These are phyloP conservation scores for Vachellia collinsii DNA, from an alignment of 306 rosid species.

Conservation along the genomic window DNA sequence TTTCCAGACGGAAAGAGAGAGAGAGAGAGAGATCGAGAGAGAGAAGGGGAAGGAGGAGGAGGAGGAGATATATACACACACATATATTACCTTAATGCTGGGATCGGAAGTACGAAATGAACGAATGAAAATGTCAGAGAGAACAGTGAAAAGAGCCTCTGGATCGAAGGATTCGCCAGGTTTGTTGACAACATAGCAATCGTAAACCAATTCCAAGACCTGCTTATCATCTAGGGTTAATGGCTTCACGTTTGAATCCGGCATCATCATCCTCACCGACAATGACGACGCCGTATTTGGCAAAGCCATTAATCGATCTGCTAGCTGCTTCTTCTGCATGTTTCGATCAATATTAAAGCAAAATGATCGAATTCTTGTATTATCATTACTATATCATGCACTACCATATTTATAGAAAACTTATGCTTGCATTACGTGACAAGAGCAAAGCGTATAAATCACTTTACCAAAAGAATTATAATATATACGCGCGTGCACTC, in stretches of 20 bases:
- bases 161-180: constrained; percentile 45
- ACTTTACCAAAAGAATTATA: no score
- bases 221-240: not conserved
- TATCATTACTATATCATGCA: no score
- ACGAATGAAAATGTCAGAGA: constrained; percentile 43
- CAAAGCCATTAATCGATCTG: no score
- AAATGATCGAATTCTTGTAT: no score
- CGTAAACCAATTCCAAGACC: not conserved
- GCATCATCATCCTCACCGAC: no score
- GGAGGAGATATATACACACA: not conserved
- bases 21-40: not conserved
- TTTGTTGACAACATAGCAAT: constrained; percentile 30
- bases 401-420: no score
- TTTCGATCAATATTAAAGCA: no score
- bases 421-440: no score
- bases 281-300: no score
- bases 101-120: constrained; percentile 34
- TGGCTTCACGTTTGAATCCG: not conserved
- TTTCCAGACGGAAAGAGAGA: not conserved
- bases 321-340: no score
- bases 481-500: no score
- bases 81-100: constrained; percentile 24
- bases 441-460: no score
- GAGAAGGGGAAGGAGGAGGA: not conserved
- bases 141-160: constrained; percentile 44